Evolutionary conservation across 179 eudicot genomes (phyloP).

Genomic region (Beta macrorhiza): DNA sequence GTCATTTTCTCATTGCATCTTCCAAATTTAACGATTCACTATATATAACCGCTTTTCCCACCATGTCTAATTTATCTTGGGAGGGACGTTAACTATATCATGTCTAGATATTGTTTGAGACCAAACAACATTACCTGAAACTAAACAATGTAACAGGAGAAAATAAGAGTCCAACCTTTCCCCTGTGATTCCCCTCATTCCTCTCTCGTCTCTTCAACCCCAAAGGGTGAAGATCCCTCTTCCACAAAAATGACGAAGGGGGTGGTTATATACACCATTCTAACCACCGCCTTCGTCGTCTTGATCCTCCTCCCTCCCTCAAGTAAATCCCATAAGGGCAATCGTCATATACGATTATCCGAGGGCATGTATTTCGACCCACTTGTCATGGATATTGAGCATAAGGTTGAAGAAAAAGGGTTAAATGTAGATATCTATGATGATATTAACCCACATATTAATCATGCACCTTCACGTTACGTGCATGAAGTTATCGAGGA

Average conservation of each 20-base stretch:
- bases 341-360: slow-evolving; percentile 19
- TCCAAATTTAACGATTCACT: slow-evolving; percentile 11
- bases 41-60: slow-evolving; percentile 19
- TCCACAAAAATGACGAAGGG: slow-evolving; percentile 41
- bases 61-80: background rate
- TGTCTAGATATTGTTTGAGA: slow-evolving; percentile 3
- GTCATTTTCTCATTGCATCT: background rate
- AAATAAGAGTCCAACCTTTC: slow-evolving; percentile 5
- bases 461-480: background rate
- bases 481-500: slow-evolving; percentile 13
- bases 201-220: background rate
- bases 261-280: slow-evolving; percentile 37
- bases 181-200: background rate
- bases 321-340: background rate
- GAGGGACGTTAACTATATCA: background rate
- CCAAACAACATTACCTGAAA: background rate
- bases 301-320: slow-evolving; percentile 25
- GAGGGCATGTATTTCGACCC: slow-evolving; percentile 40
- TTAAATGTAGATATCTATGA: background rate
- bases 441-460: background rate
- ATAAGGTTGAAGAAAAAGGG: slow-evolving; percentile 20
- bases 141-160: slow-evolving; percentile 25
- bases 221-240: too few relatives aligned
- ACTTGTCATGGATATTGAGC: slow-evolving; percentile 30
- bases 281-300: slow-evolving; percentile 41